phyloP scores from a whole-genome alignment of 2,329 filamentous ascomycete species.

The Parafenestella ontariensis region DNA sequence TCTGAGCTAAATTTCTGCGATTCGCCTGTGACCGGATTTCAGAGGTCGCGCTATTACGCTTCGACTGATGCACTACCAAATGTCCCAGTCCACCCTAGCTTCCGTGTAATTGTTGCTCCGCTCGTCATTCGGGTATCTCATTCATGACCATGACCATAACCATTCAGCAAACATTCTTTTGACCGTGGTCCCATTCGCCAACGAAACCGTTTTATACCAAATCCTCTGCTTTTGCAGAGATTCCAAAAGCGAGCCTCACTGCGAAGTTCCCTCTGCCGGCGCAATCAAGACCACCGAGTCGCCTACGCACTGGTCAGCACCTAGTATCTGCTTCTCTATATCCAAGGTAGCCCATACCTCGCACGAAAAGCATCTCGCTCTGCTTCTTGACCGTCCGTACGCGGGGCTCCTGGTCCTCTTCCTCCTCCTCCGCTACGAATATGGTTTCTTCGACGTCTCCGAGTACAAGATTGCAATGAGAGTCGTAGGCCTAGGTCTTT shows the following conservation, averaged over 20 bases:
- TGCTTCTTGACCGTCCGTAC: constrained; percentile 86
- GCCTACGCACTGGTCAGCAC: constrained; percentile 38
- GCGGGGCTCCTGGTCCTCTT: constrained; percentile 70
- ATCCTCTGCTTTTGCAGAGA: constrained; percentile 10
- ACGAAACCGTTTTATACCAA: constrained; percentile 1
- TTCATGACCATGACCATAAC: constrained; percentile 7
- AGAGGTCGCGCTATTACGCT: background rate
- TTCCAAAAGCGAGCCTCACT: constrained; percentile 24
- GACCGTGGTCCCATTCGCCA: background rate
- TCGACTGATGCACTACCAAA: background rate
- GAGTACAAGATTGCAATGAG: constrained; percentile 95
- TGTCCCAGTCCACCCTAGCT: background rate
- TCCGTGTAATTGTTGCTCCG: background rate
- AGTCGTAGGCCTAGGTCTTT: constrained; percentile 83
- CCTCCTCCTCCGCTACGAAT: constrained; percentile 88
- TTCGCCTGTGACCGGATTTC: background rate
- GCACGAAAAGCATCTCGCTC: constrained; percentile 97
- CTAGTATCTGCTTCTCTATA: background rate
- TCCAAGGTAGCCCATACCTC: constrained; percentile 66
- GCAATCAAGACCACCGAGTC: constrained; percentile 61
- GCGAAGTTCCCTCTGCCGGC: constrained; percentile 40
- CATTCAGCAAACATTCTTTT: background rate
- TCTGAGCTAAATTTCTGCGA: background rate
- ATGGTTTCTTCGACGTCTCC: constrained; percentile 98
- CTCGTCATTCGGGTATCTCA: constrained; percentile 32